Percentiles rank a stretch among this genome's conserved stretches.
phyloP scores from a whole-genome alignment of 2,329 filamentous ascomycete genomes.

The Passalora sequoiae region DNA sequence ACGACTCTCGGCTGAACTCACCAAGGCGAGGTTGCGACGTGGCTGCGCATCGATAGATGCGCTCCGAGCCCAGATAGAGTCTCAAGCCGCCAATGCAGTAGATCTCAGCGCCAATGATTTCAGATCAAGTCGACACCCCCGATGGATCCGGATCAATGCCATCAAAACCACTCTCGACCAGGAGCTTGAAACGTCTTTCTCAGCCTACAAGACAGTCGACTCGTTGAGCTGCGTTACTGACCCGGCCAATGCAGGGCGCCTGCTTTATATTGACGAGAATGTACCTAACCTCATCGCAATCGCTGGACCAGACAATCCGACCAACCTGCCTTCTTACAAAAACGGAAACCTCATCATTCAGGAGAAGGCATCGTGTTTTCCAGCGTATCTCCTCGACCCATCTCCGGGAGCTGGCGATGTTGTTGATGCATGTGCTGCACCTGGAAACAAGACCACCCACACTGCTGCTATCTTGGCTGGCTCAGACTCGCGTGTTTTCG shows the following conservation, averaged over 20 bases:
- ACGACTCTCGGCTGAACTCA: slow-evolving; percentile 75
- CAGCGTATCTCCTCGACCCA: slow-evolving; percentile 77
- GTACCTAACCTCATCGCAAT: slow-evolving; percentile 80
- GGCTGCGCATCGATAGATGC: slow-evolving; percentile 64
- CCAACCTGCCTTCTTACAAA: slow-evolving; percentile 66
- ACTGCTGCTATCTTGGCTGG: slow-evolving; percentile 64
- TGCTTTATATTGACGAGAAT: slow-evolving; percentile 69
- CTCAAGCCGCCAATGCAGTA: slow-evolving; percentile 30
- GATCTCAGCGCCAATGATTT: slow-evolving; percentile 32
- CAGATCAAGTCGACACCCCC: slow-evolving; percentile 56
- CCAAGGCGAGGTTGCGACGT: slow-evolving; percentile 67
- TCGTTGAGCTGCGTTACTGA: slow-evolving; percentile 52
- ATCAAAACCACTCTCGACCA: slow-evolving; percentile 65
- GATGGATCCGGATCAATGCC: slow-evolving; percentile 87
- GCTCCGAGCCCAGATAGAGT: slow-evolving; percentile 56
- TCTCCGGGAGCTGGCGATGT: slow-evolving; percentile 64
- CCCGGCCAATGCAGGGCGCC: slow-evolving; percentile 37
- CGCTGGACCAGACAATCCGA: slow-evolving; percentile 63
- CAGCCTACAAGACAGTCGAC: slow-evolving; percentile 53
- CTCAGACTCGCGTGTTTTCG: slow-evolving; percentile 52
- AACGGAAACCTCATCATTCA: slow-evolving; percentile 80
- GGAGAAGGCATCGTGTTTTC: slow-evolving; percentile 96
- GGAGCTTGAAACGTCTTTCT: slow-evolving; percentile 72
- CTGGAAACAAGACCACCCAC: slow-evolving; percentile 97
- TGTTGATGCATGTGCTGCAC: slow-evolving; percentile 90